Evolutionary conservation across 1,284 basidiomycete genomes (phyloP).

Genomic region (Takashimella koratensis): DNA sequence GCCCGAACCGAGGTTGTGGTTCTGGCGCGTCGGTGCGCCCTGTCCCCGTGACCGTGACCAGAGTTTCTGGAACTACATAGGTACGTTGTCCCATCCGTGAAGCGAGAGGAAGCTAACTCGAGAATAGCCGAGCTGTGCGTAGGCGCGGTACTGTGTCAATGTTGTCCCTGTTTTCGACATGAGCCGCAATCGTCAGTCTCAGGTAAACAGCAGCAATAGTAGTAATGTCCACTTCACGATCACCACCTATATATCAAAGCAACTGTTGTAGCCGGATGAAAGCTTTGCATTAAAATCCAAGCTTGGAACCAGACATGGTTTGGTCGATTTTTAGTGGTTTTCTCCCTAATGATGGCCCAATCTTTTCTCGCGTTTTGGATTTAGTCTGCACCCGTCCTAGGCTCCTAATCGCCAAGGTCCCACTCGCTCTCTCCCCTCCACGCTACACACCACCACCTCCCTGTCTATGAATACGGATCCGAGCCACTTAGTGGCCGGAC

Average conservation of each 20-base stretch:
- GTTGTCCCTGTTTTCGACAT: constrained; percentile 13
- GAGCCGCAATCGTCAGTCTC: constrained; percentile 10
- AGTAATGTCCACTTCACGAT: background rate
- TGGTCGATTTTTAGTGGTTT: no score
- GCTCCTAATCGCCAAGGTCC: no score
- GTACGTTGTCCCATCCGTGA: background rate
- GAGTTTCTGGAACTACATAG: constrained; percentile 4
- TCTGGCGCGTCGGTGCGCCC: background rate
- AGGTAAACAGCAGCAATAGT: background rate
- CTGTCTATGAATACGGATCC: constrained; percentile 6
- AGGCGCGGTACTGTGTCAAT: constrained; percentile 17
- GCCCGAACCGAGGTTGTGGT: background rate
- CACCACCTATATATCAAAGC: background rate
- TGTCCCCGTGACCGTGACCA: background rate
- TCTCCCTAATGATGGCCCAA: constrained; percentile 10
- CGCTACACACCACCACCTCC: constrained; percentile 8
- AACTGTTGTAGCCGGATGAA: background rate
- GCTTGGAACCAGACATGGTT: background rate
- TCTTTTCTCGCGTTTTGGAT: constrained; percentile 9
- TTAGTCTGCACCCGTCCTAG: no score
- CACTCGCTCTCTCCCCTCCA: no score
- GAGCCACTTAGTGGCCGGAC: constrained; percentile 9
- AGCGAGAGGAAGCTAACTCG: no score
- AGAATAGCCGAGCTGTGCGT: constrained; percentile 19
- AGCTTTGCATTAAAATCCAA: background rate